Evolutionary conservation across 2,329 filamentous ascomycete genomes (phyloP), one percentile per base, ranked within the genome.

Genomic region (Xylaria sp.): DNA sequence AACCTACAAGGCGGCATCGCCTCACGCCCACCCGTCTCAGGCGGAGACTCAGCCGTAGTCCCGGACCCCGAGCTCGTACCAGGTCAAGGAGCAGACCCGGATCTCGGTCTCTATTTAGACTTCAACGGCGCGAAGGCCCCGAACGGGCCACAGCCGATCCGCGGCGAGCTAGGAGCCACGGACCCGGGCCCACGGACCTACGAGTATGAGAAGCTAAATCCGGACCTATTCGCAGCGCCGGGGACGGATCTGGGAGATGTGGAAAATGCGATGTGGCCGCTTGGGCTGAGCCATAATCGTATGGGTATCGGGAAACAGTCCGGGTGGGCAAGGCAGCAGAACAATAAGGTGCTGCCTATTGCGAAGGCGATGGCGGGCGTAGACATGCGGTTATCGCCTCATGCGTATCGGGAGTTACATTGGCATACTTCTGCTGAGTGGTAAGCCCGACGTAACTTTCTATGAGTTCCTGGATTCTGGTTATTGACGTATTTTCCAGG

Each of bases 331-430:
- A 73, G 80, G 2, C 77, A 84, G 68, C 79, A 84, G 68, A 84
- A 84, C 65, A 72, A 67, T 0, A 71, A 70, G 1, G 79, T 82
- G 8, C 75, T 86, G 59, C 83, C 83, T 1, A 60, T 68, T 0
- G 75, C 80, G 5, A 79, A 71, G 2, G 73, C 70, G 11, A 83
- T 85, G 79, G 82, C 83, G 0, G 82, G 81, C 49, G 83, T 85
- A 0, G 78, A 85, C 63, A 85, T 85, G 83, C 77, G 81, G 47
- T 75, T 85, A 1, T 78, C 76, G n/a, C 77, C 81, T 0, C 72
- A 81, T 30, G 83, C 80, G 0, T 86, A 86, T 62, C 79, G 85
- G 18, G 84, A 88, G 68, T 73, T 88, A 19, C 85, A 88, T 64
- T 88, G 82, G 82, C 83, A 85, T 64, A 81, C 78, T 44, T 76